Base-by-base conservation (phyloP, 805 yeast genomes). In the Candida manassasensis region DNA sequence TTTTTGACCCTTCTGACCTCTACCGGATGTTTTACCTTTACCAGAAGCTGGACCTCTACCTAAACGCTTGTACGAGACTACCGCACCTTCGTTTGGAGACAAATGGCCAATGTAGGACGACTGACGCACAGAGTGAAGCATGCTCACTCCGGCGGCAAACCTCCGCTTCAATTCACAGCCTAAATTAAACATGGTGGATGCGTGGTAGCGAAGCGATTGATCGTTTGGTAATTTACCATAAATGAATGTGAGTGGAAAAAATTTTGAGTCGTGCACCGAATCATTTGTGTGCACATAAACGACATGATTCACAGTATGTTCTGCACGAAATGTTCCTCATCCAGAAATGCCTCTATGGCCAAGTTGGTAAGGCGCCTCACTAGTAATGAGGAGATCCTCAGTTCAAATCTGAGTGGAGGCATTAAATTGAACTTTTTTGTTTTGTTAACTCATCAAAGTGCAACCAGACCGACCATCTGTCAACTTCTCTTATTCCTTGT, bases 1-100 rank as follows among this genome's bases (percentile, higher is more conserved):
- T 66, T 90, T 90, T 59, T 90, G 97, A 77, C 98, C 98, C 67
- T 93, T 93, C 53, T 86, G 95, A 71, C 98, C 98, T 59, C 97
- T 75, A 32, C 96, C 95, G 5, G 97, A 79, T 3, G 97, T 93
- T 62, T 90, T 89, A 67, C 98, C 98, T 46, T 75, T 70, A 14
- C 88, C 87, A 24, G 94, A 82, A 27, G 94, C 88, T 16, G 96
- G 95, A 66, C 97, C 97, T 68, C 98, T 80, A 62, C 98, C 98
- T 9, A 90, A 70, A 59, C 96, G 74, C 53, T 80, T 84, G 52
- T 70, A 72, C 12, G 69, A 59, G 34, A 64, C 67, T 27, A 78
- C 79, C 0, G 90, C 77, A 30, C 81, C 79, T 27, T 68, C 68
- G 3, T 79, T 69, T 7, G 89, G 87, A 26, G 67, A 59, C 44